Percentiles rank a stretch among this genome's conserved stretches.
Evolutionary conservation across 2,329 filamentous ascomycete species (phyloP).

Genomic region (Neofusicoccum parvum): DNA sequence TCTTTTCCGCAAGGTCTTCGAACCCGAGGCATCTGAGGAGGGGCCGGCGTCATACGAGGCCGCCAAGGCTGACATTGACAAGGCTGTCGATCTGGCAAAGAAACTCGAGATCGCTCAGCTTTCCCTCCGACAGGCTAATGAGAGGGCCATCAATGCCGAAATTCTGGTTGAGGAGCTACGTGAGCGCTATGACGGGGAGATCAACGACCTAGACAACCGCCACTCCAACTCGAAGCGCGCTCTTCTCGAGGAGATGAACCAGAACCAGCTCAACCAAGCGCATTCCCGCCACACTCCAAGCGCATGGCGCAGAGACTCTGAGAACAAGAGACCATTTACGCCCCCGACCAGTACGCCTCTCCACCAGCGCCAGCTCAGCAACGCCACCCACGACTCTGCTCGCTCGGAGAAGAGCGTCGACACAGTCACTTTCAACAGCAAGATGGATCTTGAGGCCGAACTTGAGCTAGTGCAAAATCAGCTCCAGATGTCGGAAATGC

Average conservation of each 20-base stretch:
- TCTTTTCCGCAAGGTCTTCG: constrained; percentile 81
- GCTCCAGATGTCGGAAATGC: constrained; percentile 91
- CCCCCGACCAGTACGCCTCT: constrained; percentile 73
- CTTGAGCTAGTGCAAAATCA: constrained; percentile 92
- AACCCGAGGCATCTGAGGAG: constrained; percentile 70
- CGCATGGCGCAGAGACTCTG: constrained; percentile 64
- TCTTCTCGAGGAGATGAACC: constrained; percentile 83
- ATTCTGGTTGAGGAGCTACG: constrained; percentile 78
- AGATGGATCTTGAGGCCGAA: constrained; percentile 88
- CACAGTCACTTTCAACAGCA: constrained; percentile 79
- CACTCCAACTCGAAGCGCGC: constrained; percentile 69
- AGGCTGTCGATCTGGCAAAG: constrained; percentile 74
- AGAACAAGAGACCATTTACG: constrained; percentile 65
- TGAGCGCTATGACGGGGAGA: constrained; percentile 70
- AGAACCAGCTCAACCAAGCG: constrained; percentile 69
- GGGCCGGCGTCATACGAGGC: constrained; percentile 63
- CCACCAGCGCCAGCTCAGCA: constrained; percentile 65
- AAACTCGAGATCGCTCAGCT: constrained; percentile 89
- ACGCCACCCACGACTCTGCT: constrained; percentile 67
- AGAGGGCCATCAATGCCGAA: constrained; percentile 80
- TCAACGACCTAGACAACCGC: constrained; percentile 64
- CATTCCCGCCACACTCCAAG: constrained; percentile 65
- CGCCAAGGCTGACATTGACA: constrained; percentile 67
- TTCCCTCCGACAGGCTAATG: constrained; percentile 79
- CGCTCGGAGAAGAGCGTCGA: constrained; percentile 85